phyloP scores from a whole-genome alignment of 495 filamentous ascomycete genomes.

The Penicillium waksmanii region DNA sequence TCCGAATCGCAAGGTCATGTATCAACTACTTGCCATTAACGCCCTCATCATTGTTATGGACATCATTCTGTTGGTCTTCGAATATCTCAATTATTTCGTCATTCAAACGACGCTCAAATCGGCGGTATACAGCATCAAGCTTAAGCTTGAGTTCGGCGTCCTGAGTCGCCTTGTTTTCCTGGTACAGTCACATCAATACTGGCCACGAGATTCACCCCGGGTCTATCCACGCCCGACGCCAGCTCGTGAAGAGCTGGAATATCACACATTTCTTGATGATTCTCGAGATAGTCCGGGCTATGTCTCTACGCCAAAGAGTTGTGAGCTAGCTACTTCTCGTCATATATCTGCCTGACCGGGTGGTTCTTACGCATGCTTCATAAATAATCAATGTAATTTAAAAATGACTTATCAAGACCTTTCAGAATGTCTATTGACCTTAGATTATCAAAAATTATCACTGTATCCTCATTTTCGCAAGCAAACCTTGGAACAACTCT shows the following conservation, averaged over 20 bases:
- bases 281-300: not conserved
- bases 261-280: slow-evolving; percentile 12
- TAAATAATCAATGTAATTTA: no score
- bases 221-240: not conserved
- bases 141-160: slow-evolving; percentile 24
- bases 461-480: no score
- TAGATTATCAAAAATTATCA: no score
- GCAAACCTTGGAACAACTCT: no score
- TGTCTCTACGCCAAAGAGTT: slow-evolving; percentile 1
- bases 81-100: slow-evolving; percentile 17
- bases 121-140: slow-evolving; percentile 23
- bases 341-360: not conserved
- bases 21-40: slow-evolving; percentile 47
- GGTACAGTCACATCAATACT: slow-evolving; percentile 24
- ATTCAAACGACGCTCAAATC: slow-evolving; percentile 21
- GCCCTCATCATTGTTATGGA: slow-evolving; percentile 42
- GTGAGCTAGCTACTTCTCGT: slow-evolving; percentile 5
- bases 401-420: no score
- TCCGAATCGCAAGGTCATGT: slow-evolving; percentile 33
- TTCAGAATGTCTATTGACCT: no score
- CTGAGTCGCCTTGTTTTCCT: slow-evolving; percentile 20
- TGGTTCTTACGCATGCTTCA: no score
- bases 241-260: slow-evolving; percentile 1
- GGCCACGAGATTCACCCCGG: slow-evolving; percentile 9
- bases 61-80: slow-evolving; percentile 18